Evolutionary conservation across 306 rosid species (phyloP).

Genomic region (Canavalia gladiata): DNA sequence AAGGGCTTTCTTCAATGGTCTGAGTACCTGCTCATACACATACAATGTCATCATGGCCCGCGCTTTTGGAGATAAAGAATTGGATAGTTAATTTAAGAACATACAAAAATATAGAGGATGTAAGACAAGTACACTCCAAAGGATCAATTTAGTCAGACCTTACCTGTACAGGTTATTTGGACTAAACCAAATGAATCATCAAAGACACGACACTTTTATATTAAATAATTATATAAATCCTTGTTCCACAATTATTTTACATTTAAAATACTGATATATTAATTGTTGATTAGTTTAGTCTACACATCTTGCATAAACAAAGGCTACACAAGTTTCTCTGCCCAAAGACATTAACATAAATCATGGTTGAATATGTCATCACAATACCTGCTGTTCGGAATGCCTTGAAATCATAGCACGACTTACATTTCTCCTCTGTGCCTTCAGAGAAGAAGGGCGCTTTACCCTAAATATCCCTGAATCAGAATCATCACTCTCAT

Average conservation of each 20-base stretch:
- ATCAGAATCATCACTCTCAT: conserved; percentile 74
- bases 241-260: background rate
- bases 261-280: background rate
- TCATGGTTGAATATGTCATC: background rate
- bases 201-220: background rate
- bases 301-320: background rate
- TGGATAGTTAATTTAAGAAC: background rate
- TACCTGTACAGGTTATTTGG: background rate
- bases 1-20: conserved; percentile 66
- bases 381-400: conserved; percentile 65
- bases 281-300: background rate
- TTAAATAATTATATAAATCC: background rate
- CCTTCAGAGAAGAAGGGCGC: conserved; percentile 72
- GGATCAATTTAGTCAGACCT: background rate
- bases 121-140: background rate
- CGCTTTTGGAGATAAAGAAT: background rate
- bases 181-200: background rate
- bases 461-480: conserved; percentile 74
- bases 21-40: conserved; percentile 59
- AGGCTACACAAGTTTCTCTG: background rate
- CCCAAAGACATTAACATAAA: background rate
- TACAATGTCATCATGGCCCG: background rate
- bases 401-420: conserved; percentile 23
- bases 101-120: background rate
- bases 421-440: conserved; percentile 54